phyloP scores from a whole-genome alignment of 192 early-diverging fungal genomes.

The Rhizophagus clarus region DNA sequence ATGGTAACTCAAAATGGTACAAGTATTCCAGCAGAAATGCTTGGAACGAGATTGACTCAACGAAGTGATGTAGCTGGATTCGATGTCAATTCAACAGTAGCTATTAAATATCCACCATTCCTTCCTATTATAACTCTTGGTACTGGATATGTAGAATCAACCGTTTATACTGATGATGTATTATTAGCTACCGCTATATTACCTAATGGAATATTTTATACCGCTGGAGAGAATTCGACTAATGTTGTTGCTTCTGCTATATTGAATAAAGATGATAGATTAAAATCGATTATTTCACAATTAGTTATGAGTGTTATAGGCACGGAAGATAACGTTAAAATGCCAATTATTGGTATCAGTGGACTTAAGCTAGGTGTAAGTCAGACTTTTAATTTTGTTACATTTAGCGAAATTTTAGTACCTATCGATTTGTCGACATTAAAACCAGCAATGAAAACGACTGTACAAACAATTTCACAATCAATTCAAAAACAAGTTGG shows the following conservation, averaged over 20 bases:
- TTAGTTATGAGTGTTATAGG: neutral
- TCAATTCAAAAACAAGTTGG: neutral
- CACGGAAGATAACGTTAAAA: neutral
- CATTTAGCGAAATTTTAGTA: neutral
- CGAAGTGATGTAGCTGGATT: conserved; percentile 2
- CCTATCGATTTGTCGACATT: neutral
- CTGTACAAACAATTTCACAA: neutral
- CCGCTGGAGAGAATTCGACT: neutral
- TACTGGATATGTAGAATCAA: neutral
- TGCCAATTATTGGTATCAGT: neutral
- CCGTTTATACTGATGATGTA: neutral
- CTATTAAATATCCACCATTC: neutral
- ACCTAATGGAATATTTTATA: neutral
- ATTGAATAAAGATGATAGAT: neutral
- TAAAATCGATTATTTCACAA: neutral
- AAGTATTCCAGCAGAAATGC: neutral
- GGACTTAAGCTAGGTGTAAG: neutral
- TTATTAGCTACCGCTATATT: neutral
- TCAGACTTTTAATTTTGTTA: neutral
- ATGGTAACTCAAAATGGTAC: neutral
- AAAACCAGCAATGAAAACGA: neutral
- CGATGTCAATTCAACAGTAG: neutral
- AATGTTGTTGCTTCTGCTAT: neutral
- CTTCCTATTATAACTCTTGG: neutral
- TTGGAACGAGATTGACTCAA: neutral